These are phyloP conservation scores for Podospora sp. DNA, from an alignment of 495 filamentous ascomycete genomes.

Conservation along the genomic window DNA sequence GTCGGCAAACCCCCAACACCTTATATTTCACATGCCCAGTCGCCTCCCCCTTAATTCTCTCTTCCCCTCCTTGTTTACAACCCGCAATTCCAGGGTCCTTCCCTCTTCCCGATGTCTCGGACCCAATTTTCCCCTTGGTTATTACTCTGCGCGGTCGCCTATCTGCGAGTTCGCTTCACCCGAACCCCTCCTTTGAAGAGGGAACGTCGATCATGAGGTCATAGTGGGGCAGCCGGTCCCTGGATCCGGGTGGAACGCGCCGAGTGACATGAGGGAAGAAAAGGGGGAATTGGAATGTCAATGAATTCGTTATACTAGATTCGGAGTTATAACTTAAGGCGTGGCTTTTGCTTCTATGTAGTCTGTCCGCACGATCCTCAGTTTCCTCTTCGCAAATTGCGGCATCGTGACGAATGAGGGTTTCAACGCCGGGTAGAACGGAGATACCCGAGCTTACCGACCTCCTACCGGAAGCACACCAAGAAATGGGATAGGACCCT, in stretches of 20 bases:
- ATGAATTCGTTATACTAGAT: too few species aligned
- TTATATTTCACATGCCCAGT: neutral
- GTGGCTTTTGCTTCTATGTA: too few species aligned
- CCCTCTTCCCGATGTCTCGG: neutral
- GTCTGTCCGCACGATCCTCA: too few species aligned
- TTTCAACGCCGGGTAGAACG: neutral
- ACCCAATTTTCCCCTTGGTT: neutral
- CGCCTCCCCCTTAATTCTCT: neutral
- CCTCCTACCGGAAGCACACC: neutral
- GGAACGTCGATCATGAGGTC: conserved; percentile 10
- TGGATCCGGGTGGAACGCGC: neutral
- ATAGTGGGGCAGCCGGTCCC: conserved; percentile 1
- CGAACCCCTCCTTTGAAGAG: neutral
- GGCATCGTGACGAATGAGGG: too few species aligned
- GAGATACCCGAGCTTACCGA: neutral
- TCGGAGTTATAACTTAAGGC: too few species aligned
- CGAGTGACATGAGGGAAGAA: neutral
- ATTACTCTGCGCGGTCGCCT: neutral
- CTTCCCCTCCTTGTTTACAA: neutral
- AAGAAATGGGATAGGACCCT: neutral
- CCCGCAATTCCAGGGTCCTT: neutral
- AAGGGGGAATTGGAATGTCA: neutral
- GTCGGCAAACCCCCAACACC: neutral
- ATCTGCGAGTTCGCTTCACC: neutral
- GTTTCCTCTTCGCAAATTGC: too few species aligned